Base-by-base conservation (phyloP, 2,329 filamentous ascomycete genomes). In the Neofusicoccum ribis region DNA sequence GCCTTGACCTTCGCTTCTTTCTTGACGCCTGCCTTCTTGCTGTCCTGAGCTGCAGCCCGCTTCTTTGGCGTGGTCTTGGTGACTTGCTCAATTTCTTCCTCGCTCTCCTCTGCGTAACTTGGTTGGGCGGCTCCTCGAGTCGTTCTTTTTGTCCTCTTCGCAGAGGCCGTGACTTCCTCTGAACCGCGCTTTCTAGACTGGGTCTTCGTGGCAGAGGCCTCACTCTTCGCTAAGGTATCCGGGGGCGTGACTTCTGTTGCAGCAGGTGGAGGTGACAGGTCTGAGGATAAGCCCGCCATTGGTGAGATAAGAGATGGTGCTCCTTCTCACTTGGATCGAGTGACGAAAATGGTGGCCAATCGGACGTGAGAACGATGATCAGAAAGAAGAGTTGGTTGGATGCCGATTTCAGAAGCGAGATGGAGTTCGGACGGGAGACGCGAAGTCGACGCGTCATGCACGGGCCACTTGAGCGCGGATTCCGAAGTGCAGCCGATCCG, bases 1-100 rank as follows among this genome's bases (percentile, higher is more conserved):
- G 46, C 51, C 36, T 71, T 67, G 14, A 68, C 66, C 9, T 65
- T 20, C 5, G 23, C 34, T 3, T 37, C 65, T 37, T 72, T 68
- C 41, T 70, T 69, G 5, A 70, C 67, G 61, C 71, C 69, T 0
- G 68, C 66, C 43, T 72, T 72, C 12, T 65, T 67, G 61, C 17
- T 14, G 27, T 52, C 41, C 20, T 34, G 34, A 15, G 44, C 43
- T n/a, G 11, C 31, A 23, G 34, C 23, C 6, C 43, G 20, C 17
- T 65, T 60, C 31, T 31, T 61, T 3, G 63, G 63, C 5, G 54
- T 31, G 17, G 23, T 47, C 34, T 43, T 39, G 7, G 14, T n/a
- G 23, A 39, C 14, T 20, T 34, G 15, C 8, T 44, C 47, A 5
- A 52, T 7, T 34, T 52, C 44, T 23, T 52, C 46, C 15, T 65